Percentiles rank a stretch among this genome's conserved stretches.
Conservation (phyloP, 495 filamentous ascomycete species). For the Penicillium turbatum region DNA sequence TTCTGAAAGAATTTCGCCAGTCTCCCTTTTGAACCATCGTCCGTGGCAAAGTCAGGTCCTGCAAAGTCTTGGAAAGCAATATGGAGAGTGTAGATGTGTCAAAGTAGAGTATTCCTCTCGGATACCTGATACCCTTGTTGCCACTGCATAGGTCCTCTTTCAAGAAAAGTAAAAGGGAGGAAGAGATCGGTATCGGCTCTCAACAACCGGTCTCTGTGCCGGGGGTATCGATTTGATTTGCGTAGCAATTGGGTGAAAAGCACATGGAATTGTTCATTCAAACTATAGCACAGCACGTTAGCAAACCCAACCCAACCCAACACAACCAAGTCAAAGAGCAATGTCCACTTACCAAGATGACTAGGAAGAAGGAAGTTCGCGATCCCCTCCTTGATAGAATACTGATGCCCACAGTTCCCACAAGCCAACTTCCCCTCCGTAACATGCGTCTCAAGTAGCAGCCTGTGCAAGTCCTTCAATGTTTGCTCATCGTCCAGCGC, state of each 20-base stretch:
- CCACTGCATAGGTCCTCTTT: neutral
- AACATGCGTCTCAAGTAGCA: conserved; percentile 89
- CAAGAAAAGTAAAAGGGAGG: neutral
- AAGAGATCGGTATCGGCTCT: neutral
- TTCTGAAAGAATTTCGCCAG: conserved; percentile 13
- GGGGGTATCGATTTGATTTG: conserved; percentile 5
- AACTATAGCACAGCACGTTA: neutral
- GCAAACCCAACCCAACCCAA: neutral
- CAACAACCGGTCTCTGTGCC: neutral
- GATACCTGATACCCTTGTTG: neutral
- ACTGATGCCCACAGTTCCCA: conserved; percentile 87
- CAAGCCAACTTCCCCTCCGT: conserved; percentile 83
- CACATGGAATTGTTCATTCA: neutral
- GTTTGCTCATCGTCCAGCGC: conserved; percentile 57
- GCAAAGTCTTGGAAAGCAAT: neutral
- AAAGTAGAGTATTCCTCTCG: neutral
- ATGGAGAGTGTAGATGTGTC: neutral
- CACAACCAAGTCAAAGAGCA: neutral
- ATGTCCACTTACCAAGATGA: conserved; percentile 64
- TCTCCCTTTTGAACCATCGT: neutral
- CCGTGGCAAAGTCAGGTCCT: no score
- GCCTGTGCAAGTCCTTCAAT: conserved; percentile 69
- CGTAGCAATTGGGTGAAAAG: neutral
- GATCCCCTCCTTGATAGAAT: conserved; percentile 89
- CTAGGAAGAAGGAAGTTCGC: conserved; percentile 93